Evolutionary conservation across 352 stramenopile species (phyloP).

Genomic region (Pythium volutum): DNA sequence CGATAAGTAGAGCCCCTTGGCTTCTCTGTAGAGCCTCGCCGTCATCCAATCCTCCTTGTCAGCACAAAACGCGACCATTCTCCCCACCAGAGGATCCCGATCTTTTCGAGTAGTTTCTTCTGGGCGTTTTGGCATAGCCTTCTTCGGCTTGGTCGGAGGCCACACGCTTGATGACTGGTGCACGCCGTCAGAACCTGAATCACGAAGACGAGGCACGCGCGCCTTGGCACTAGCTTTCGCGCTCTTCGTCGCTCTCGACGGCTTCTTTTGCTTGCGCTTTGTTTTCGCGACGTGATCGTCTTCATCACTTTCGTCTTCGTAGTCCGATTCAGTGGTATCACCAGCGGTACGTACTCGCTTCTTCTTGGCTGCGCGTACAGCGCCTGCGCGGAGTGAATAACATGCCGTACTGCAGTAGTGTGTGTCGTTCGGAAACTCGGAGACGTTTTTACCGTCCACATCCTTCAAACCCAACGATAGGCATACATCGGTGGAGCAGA

Average conservation of each 20-base stretch:
- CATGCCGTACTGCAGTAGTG: too few species aligned
- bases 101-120: background rate
- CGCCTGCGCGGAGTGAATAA: too few species aligned
- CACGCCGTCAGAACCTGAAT: too few species aligned
- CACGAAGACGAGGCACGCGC: too few species aligned
- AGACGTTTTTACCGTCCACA: too few species aligned
- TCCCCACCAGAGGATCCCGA: slow-evolving; percentile 8
- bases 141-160: slow-evolving; percentile 6
- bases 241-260: background rate
- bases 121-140: background rate
- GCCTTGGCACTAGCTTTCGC: too few species aligned
- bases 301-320: background rate
- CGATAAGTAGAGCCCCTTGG: slow-evolving; percentile 11
- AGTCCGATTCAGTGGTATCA: background rate
- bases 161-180: background rate
- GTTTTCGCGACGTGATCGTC: too few species aligned
- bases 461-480: too few species aligned
- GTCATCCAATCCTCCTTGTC: slow-evolving; percentile 23
- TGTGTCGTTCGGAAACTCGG: too few species aligned
- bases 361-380: background rate
- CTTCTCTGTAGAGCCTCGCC: background rate
- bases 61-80: slow-evolving; percentile 20
- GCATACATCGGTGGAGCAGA: too few species aligned
- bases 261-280: background rate
- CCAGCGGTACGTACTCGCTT: background rate